These are phyloP conservation scores for Linnemannia exigua DNA, from an alignment of 192 early-diverging fungal species.

Conservation along the genomic window DNA sequence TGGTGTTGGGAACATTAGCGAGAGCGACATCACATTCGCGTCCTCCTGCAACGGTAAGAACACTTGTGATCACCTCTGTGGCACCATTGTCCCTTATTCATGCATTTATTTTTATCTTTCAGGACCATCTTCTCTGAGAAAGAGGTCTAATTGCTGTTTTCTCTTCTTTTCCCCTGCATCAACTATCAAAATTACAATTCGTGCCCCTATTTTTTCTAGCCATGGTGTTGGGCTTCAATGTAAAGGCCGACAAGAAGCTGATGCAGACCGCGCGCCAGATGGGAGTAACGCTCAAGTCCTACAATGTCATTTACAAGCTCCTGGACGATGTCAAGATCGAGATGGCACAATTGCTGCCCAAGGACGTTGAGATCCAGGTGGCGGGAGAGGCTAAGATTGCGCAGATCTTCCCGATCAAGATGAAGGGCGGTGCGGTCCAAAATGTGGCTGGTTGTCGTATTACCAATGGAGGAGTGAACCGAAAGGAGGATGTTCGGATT, in stretches of 20 bases:
- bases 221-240: slow-evolving; percentile 90
- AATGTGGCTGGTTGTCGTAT: slow-evolving; percentile 90
- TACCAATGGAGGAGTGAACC: slow-evolving; percentile 77
- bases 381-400: slow-evolving; percentile 90
- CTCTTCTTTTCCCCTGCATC: background rate
- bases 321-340: slow-evolving; percentile 89
- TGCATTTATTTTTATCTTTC: background rate
- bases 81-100: background rate
- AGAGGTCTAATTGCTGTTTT: background rate
- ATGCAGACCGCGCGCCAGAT: slow-evolving; percentile 69
- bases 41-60: slow-evolving; percentile 62
- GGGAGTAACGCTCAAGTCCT: slow-evolving; percentile 76
- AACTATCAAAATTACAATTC: background rate
- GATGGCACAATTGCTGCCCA: slow-evolving; percentile 83
- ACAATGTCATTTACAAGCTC: slow-evolving; percentile 94
- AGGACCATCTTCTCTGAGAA: background rate
- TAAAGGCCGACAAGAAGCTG: slow-evolving; percentile 85
- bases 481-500: slow-evolving; percentile 73
- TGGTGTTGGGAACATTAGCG: slow-evolving; percentile 89
- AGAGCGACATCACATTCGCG: slow-evolving; percentile 88
- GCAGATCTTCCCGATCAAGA: slow-evolving; percentile 87
- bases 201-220: slow-evolving; percentile 34
- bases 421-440: slow-evolving; percentile 80
- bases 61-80: background rate
- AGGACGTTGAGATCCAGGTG: slow-evolving; percentile 81